These are phyloP conservation scores for Rossbeevera mucosa DNA, from an alignment of 768 basidiomycete species.

Conservation along the genomic window DNA sequence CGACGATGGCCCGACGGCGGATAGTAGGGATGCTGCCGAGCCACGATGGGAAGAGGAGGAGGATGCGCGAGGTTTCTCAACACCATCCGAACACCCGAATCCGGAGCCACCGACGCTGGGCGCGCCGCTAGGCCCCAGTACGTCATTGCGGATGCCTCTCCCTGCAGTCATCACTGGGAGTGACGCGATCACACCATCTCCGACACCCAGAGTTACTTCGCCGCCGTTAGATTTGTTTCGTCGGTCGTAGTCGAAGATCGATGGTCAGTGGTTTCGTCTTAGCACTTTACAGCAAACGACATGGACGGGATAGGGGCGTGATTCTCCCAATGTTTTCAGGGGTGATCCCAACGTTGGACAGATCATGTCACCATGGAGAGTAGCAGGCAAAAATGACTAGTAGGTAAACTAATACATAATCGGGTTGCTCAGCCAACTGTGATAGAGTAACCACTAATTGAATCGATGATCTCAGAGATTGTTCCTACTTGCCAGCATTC, in stretches of 20 bases:
- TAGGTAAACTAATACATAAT: neutral
- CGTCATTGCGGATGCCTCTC: conserved; percentile 32
- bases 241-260: neutral
- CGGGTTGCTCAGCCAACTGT: neutral
- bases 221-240: conserved; percentile 10
- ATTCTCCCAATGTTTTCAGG: neutral
- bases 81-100: conserved; percentile 51
- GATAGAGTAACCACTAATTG: neutral
- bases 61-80: conserved; percentile 32
- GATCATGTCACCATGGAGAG: neutral
- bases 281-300: too few relatives aligned
- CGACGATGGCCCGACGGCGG: conserved; percentile 1
- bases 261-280: neutral
- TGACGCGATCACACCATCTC: conserved; percentile 45
- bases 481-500: neutral
- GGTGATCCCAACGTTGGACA: neutral
- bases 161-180: conserved; percentile 40
- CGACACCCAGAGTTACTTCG: conserved; percentile 26
- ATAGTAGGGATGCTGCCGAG: neutral
- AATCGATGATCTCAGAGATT: neutral
- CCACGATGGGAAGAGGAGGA: conserved; percentile 17
- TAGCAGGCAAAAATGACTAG: too few relatives aligned
- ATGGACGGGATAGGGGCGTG: neutral
- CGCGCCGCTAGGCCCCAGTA: conserved; percentile 40
- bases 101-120: conserved; percentile 52